A percentile compares a stretch with the other conserved stretches of the same genome.
Evolutionary conservation across 495 filamentous ascomycete genomes (phyloP).

Genomic region (Xanthoparmelia taractica): DNA sequence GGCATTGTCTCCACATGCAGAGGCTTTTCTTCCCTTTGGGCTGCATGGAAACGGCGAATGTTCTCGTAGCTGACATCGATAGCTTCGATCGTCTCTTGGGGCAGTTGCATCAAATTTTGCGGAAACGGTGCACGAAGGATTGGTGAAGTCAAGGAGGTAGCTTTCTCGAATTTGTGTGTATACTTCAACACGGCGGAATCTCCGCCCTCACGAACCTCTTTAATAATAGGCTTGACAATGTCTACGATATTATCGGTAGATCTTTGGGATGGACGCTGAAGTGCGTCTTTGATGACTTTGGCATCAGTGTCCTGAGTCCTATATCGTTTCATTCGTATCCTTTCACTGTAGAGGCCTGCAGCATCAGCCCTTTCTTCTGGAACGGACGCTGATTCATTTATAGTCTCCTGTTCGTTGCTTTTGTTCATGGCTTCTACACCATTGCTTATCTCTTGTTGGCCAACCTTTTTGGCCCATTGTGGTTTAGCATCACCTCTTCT

Average conservation of each 20-base stretch:
- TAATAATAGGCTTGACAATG: constrained; percentile 84
- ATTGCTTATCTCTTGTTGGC: constrained; percentile 41
- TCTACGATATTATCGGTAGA: constrained; percentile 83
- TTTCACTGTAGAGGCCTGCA: constrained; percentile 48
- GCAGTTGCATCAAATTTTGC: constrained; percentile 70
- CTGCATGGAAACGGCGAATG: constrained; percentile 86
- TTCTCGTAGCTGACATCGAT: constrained; percentile 91
- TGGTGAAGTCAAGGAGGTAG: constrained; percentile 77
- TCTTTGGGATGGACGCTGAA: constrained; percentile 85
- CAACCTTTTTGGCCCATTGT: constrained; percentile 75
- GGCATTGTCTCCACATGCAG: constrained; percentile 93
- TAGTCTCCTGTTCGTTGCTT: constrained; percentile 25
- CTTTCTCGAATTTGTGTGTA: constrained; percentile 96
- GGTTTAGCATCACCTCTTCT: constrained; percentile 90
- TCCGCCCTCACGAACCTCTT: constrained; percentile 69
- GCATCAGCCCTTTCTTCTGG: constrained; percentile 34
- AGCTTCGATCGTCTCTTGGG: constrained; percentile 74
- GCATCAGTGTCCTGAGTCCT: constrained; percentile 53
- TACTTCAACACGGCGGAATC: constrained; percentile 84
- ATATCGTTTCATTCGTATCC: constrained; percentile 76
- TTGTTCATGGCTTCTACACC: constrained; percentile 17
- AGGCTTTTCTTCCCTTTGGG: constrained; percentile 72
- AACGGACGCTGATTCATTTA: constrained; percentile 37
- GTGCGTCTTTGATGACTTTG: constrained; percentile 56
- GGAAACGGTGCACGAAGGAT: constrained; percentile 86